Evolutionary conservation across 2,329 filamentous ascomycete species (phyloP).

Genomic region (Botrytis medusae): DNA sequence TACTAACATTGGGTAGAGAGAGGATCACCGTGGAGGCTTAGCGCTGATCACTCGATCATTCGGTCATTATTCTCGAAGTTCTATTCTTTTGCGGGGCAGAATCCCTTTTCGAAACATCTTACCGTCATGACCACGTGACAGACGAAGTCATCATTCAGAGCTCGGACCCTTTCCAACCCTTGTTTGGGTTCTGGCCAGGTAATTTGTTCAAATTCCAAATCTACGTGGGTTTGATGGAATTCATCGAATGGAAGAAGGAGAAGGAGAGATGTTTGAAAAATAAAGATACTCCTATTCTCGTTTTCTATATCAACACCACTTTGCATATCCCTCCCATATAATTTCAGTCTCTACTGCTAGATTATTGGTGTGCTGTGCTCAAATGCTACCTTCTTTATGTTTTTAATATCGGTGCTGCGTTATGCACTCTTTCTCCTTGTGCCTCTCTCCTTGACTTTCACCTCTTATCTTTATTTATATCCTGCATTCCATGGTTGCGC

Average conservation of each 20-base stretch:
- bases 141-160: neutral
- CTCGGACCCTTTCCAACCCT: neutral
- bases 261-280: neutral
- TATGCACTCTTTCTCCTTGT: conserved; percentile 50
- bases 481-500: conserved; percentile 77
- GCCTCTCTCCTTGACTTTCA: conserved; percentile 67
- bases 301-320: neutral
- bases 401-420: conserved; percentile 37
- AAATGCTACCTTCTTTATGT: conserved; percentile 39
- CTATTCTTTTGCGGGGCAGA: neutral
- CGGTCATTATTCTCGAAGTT: neutral
- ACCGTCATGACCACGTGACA: neutral
- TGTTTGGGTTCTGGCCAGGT: neutral
- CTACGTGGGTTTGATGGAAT: neutral
- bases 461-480: conserved; percentile 83
- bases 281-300: neutral
- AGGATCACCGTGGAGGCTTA: neutral
- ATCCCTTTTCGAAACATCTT: neutral
- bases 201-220: neutral
- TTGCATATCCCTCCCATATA: neutral
- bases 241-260: neutral
- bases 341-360: neutral
- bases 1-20: neutral
- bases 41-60: neutral
- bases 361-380: neutral